Evolutionary conservation across 208 protist genomes (phyloP).

Genomic region (Trichomonas vaginalis): DNA sequence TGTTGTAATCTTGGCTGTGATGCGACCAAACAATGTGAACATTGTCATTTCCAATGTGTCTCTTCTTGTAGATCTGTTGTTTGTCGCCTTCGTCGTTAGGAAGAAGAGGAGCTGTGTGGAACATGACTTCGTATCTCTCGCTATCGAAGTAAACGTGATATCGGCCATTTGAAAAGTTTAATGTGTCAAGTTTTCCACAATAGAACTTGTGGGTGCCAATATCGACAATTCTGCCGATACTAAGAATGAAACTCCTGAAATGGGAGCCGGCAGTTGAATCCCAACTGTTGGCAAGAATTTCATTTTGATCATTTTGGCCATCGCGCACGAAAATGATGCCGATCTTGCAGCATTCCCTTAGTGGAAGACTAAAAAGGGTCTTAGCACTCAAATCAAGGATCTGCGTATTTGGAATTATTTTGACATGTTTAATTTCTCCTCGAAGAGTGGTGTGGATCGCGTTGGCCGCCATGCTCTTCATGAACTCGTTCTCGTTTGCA

Average conservation of each 20-base stretch:
- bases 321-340: not conserved
- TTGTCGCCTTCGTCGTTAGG: not conserved
- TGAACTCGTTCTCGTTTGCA: too few relatives aligned
- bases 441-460: too few relatives aligned
- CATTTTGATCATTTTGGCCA: not conserved
- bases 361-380: not conserved
- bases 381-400: not conserved
- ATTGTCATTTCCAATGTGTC: constrained; percentile 59
- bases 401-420: not conserved
- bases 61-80: constrained; percentile 31
- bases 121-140: not conserved
- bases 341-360: not conserved
- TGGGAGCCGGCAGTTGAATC: not conserved
- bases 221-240: not conserved
- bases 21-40: constrained; percentile 62
- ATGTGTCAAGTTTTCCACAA: not conserved
- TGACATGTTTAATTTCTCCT: too few relatives aligned
- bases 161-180: not conserved
- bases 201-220: not conserved
- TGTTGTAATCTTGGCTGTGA: constrained; percentile 45
- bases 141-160: not conserved
- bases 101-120: not conserved
- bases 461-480: too few relatives aligned
- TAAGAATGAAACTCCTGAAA: not conserved
- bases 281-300: not conserved